phyloP scores from a whole-genome alignment of 768 basidiomycete species.

The Suillus clintonianus region DNA sequence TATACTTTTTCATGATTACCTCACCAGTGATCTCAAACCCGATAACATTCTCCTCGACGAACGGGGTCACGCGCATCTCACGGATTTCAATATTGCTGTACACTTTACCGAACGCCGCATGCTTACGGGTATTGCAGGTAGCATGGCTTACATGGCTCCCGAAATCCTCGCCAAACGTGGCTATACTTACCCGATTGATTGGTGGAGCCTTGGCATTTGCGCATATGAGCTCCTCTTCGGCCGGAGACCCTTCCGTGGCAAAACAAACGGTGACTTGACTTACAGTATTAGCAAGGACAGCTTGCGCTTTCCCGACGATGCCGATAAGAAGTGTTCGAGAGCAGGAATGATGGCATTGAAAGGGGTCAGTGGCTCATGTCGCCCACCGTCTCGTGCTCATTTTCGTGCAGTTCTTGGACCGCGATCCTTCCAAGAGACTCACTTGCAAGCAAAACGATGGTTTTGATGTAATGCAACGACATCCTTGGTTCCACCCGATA shows the following conservation, averaged over 20 bases:
- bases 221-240: slow-evolving; percentile 92
- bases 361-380: slow-evolving; percentile 55
- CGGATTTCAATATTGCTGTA: slow-evolving; percentile 98
- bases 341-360: slow-evolving; percentile 78
- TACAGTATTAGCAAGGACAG: slow-evolving; percentile 89
- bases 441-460: slow-evolving; percentile 85
- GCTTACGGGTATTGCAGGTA: slow-evolving; percentile 90
- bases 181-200: slow-evolving; percentile 92
- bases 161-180: slow-evolving; percentile 91
- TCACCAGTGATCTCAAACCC: slow-evolving; percentile 85
- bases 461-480: slow-evolving; percentile 72
- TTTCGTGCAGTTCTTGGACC: slow-evolving; percentile 73
- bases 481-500: slow-evolving; percentile 86
- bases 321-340: slow-evolving; percentile 73
- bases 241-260: slow-evolving; percentile 88
- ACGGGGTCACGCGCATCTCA: slow-evolving; percentile 92
- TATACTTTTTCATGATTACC: neutral
- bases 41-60: slow-evolving; percentile 98
- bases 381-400: slow-evolving; percentile 11
- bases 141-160: slow-evolving; percentile 99
- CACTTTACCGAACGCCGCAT: slow-evolving; percentile 88
- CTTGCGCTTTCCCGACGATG: slow-evolving; percentile 89
- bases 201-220: slow-evolving; percentile 96
- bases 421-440: slow-evolving; percentile 78
- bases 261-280: slow-evolving; percentile 90